Percentiles rank a stretch among this genome's conserved stretches.
phyloP scores from a whole-genome alignment of 108 stramenopile genomes.

The Mediolabrus comicus region DNA sequence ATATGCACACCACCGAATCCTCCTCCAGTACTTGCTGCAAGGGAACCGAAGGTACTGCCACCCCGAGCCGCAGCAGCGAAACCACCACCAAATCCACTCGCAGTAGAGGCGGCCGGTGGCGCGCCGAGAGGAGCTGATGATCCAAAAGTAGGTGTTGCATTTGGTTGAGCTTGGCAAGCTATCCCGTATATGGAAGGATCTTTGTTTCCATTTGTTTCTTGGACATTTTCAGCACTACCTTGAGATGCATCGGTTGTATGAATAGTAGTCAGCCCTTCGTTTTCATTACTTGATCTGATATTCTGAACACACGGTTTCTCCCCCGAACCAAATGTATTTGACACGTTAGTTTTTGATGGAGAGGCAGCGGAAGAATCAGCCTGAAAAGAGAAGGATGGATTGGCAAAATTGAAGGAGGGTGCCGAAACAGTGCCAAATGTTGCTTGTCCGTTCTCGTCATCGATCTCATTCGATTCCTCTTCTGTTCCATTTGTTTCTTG shows the following conservation, averaged over 20 bases:
- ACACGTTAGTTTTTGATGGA: neutral
- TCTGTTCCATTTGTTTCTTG: too few species aligned
- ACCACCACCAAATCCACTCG: slow-evolving; percentile 15
- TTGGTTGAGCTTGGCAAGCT: slow-evolving; percentile 16
- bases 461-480: slow-evolving; percentile 4
- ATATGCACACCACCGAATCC: neutral
- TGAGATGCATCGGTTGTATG: too few species aligned
- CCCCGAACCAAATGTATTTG: neutral
- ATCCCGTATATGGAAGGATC: slow-evolving; percentile 77
- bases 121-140: slow-evolving; percentile 5
- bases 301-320: too few species aligned
- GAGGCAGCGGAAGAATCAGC: neutral
- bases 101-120: slow-evolving; percentile 27
- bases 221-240: too few species aligned
- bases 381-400: neutral
- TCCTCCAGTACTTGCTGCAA: slow-evolving; percentile 11
- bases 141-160: slow-evolving; percentile 11
- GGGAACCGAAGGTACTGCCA: slow-evolving; percentile 23
- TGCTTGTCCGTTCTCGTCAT: slow-evolving; percentile 7
- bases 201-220: too few species aligned
- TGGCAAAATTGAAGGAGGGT: slow-evolving; percentile 3
- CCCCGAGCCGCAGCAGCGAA: slow-evolving; percentile 36
- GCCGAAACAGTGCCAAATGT: neutral
- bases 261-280: too few species aligned
- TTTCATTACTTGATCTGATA: too few species aligned